Conservation (phyloP, 2,329 filamentous ascomycete species). For the Fusarium sp. region DNA sequence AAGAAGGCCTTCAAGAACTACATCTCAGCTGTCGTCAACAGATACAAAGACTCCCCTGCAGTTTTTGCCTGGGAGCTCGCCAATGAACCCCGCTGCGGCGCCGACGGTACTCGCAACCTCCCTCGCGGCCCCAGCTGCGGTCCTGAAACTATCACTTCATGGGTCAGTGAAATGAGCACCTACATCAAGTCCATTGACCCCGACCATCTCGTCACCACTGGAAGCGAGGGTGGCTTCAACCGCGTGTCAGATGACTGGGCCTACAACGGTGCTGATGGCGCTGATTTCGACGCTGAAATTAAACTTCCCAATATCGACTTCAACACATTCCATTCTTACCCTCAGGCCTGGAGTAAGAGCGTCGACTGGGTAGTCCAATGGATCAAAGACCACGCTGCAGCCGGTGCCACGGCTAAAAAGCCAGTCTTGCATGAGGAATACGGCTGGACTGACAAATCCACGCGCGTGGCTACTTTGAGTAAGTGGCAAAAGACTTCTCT, state of each 20-base stretch:
- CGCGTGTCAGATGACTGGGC: conserved; percentile 54
- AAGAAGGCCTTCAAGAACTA: conserved; percentile 67
- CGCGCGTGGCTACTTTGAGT: conserved; percentile 57
- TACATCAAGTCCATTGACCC: conserved; percentile 64
- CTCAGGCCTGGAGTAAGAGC: conserved; percentile 67
- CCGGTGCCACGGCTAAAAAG: conserved; percentile 54
- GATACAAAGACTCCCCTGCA: conserved; percentile 68
- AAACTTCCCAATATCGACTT: conserved; percentile 62
- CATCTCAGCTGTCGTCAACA: conserved; percentile 66
- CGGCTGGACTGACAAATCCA: conserved; percentile 55
- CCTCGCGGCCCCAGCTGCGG: conserved; percentile 54
- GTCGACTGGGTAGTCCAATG: conserved; percentile 63
- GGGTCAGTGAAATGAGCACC: conserved; percentile 65
- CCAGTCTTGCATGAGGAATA: conserved; percentile 58
- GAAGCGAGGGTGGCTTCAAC: conserved; percentile 69
- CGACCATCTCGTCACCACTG: conserved; percentile 65
- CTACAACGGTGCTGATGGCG: conserved; percentile 61
- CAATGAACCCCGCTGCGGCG: conserved; percentile 68
- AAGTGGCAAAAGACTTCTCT: conserved; percentile 62
- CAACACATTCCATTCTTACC: conserved; percentile 66
- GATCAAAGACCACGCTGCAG: conserved; percentile 63
- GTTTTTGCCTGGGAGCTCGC: conserved; percentile 76
- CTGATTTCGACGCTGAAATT: conserved; percentile 63
- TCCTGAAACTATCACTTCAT: conserved; percentile 56
- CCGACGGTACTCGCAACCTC: conserved; percentile 58